Evolutionary conservation across 495 filamentous ascomycete genomes (phyloP), one percentile per base, ranked within the genome.

Genomic region (Xylaria curta): DNA sequence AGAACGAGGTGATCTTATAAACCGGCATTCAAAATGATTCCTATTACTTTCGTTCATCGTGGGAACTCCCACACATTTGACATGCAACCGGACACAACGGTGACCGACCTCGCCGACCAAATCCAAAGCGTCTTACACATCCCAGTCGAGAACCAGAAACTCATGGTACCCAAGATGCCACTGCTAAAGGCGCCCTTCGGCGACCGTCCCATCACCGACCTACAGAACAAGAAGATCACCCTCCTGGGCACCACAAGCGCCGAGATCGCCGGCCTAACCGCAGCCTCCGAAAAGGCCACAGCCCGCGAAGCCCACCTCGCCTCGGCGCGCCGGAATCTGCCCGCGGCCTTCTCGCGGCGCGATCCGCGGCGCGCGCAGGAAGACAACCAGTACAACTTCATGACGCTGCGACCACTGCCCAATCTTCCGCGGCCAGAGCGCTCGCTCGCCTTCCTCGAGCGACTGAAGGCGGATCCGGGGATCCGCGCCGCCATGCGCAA

Each of bases 401-500:
- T 89, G 76, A 88, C 87, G 12, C 80, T 97, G 33, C 88, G 90
- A 19, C 93, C 94, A 2, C 90, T 98, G 1, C 80, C 88, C 0
- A 89, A 97, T 82, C 91, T 99, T 0, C 94, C 95, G 0, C 83
- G 91, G 73, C 90, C 94, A 0, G 78, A 87, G 10, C 88, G 88
- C 64, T 90, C 89, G 13, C 86, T 89, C 2, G 76, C 83, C n/a
- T 96, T 94, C 81, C 90, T 99, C 40, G 84, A 91, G 74, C 89
- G 93, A 0, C 86, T 99, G 7, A 88, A 88, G 73, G 85, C 89
- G 68, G 96, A 99, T 84, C 89, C 94, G 0, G 96, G 96, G 49
- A 96, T 99, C 82, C 88, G 89, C 69, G 82, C 89, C 31, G 86
- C 90, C 19, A 99, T 99, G 96, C 81, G 86, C 12, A 89, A 88